A percentile compares a stretch with the other conserved stretches of the same genome.
Conservation (phyloP, 129 eudicot species). For the Chrysanthemum seticuspe region DNA sequence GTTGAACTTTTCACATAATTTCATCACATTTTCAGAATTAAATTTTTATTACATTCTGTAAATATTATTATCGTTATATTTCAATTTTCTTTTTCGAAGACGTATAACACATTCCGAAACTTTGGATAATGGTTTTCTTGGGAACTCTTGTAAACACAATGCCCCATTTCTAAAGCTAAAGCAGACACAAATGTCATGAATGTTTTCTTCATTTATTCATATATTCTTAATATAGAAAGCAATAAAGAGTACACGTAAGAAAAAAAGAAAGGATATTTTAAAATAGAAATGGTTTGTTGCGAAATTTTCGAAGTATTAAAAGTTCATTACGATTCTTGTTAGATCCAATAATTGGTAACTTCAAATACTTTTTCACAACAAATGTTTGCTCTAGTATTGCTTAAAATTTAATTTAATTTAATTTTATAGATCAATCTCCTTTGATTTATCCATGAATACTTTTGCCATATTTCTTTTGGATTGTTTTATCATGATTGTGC, state of each 20-base stretch:
- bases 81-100: no score
- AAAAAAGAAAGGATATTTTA: not conserved
- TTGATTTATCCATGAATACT: not conserved
- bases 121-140: no score
- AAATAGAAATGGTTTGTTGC: not conserved
- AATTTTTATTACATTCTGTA: no score
- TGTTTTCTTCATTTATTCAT: not conserved
- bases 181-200: not conserved
- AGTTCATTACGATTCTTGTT: conserved; percentile 15
- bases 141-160: no score
- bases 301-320: not conserved
- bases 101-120: no score
- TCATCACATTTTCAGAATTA: no score
- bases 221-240: not conserved
- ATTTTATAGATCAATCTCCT: not conserved
- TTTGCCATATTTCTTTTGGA: not conserved
- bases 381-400: not conserved
- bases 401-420: not conserved
- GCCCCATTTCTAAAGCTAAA: not conserved
- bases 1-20: no score
- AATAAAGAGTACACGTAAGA: conserved; percentile 10
- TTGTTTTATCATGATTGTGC: no score
- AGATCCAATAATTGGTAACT: conserved; percentile 7
- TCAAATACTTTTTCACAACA: not conserved
- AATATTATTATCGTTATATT: no score